These are phyloP conservation scores for Coriaria nepalensis DNA, from an alignment of 306 rosid genomes.

Conservation along the genomic window DNA sequence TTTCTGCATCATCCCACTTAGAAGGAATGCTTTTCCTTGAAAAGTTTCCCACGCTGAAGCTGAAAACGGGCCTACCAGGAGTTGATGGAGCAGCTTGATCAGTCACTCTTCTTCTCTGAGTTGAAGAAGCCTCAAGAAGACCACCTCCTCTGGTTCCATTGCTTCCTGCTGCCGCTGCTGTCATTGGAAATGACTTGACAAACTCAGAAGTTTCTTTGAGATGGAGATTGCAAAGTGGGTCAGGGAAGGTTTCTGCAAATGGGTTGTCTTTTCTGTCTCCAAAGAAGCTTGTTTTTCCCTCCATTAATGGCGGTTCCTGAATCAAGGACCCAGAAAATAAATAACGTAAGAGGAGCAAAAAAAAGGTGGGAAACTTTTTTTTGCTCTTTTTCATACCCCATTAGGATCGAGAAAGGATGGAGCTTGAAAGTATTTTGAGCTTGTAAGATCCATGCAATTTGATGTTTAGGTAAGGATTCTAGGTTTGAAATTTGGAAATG, in stretches of 20 bases:
- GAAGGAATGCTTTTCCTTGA: conserved; percentile 74
- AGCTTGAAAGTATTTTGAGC: conserved; percentile 43
- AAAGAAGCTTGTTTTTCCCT: conserved; percentile 37
- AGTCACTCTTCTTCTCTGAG: conserved; percentile 26
- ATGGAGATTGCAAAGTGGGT: conserved; percentile 85
- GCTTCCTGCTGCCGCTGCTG: conserved; percentile 15
- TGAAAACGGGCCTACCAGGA: conserved; percentile 84
- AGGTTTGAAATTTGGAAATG: not conserved
- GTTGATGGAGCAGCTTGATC: conserved; percentile 59
- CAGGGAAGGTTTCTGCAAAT: conserved; percentile 52
- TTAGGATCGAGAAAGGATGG: conserved; percentile 29
- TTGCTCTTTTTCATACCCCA: conserved; percentile 26
- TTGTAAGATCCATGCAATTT: conserved; percentile 46
- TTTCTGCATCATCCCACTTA: conserved; percentile 98
- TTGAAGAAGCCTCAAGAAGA: conserved; percentile 25
- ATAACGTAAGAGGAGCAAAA: no score
- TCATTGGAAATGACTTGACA: conserved; percentile 73
- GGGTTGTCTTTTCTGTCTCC: conserved; percentile 46
- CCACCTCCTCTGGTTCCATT: conserved; percentile 18
- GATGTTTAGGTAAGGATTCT: no score
- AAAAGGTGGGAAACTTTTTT: not conserved
- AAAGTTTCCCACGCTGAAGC: conserved; percentile 48
- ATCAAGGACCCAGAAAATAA: conserved; percentile 13
- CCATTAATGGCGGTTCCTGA: conserved; percentile 41
- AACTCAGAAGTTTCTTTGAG: conserved; percentile 91